Evolutionary conservation across 179 eudicot species (phyloP).

Genomic region (Spinacia oleracea): DNA sequence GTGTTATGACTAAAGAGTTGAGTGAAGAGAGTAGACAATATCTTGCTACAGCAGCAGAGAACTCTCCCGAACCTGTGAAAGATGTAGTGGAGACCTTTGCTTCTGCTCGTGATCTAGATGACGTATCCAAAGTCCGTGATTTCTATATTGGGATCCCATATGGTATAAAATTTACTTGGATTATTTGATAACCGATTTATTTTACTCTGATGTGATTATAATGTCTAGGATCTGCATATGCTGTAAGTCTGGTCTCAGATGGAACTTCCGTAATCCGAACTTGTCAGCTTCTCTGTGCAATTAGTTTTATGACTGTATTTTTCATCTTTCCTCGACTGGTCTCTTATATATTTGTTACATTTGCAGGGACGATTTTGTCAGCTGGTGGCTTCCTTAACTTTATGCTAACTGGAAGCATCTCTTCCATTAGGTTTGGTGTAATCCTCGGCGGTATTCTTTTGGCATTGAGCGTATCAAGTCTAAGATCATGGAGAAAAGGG

Average conservation of each 20-base stretch:
- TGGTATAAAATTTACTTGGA: constrained; percentile 51
- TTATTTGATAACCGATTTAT: not conserved
- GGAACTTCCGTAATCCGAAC: not conserved
- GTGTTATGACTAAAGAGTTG: constrained; percentile 58
- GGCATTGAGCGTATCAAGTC: constrained; percentile 80
- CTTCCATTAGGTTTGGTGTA: constrained; percentile 87
- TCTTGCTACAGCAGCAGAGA: constrained; percentile 65
- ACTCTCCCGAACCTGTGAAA: constrained; percentile 86
- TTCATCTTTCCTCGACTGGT: constrained; percentile 1
- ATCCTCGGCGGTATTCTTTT: constrained; percentile 89
- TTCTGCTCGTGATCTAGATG: constrained; percentile 55
- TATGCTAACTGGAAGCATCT: constrained; percentile 78
- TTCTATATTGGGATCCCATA: constrained; percentile 92
- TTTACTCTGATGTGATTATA: not conserved
- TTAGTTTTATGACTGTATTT: not conserved
- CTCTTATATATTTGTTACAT: constrained; percentile 13
- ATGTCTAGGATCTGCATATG: not conserved
- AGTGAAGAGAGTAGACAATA: constrained; percentile 72
- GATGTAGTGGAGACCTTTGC: constrained; percentile 90
- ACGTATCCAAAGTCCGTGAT: constrained; percentile 71
- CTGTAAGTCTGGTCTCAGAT: not conserved
- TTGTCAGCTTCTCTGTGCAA: constrained; percentile 3
- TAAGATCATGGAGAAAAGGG: constrained; percentile 78
- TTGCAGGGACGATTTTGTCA: constrained; percentile 71
- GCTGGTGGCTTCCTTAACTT: constrained; percentile 85